These are phyloP conservation scores for Acorus calamus DNA, from an alignment of 106 monocot genomes.

Conservation along the genomic window DNA sequence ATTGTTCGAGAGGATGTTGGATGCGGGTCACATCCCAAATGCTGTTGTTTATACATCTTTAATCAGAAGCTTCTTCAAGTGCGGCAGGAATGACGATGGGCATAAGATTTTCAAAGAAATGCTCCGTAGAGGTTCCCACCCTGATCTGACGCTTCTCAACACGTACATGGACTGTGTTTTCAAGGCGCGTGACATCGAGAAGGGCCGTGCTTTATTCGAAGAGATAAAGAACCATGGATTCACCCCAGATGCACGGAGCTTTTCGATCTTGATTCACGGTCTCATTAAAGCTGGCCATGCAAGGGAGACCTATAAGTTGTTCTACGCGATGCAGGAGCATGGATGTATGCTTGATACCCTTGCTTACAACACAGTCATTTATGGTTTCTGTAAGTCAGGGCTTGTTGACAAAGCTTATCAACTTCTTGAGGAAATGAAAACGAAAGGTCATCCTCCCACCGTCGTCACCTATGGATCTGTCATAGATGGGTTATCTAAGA, in stretches of 20 bases:
- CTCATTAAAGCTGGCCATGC: conserved; percentile 76
- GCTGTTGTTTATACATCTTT: conserved; percentile 82
- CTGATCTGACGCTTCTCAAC: conserved; percentile 86
- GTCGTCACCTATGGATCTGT: conserved; percentile 88
- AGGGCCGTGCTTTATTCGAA: conserved; percentile 58
- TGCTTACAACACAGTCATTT: conserved; percentile 83
- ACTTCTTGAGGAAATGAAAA: conserved; percentile 97
- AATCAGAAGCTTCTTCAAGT: conserved; percentile 70
- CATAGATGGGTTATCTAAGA: conserved; percentile 88
- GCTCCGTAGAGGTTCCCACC: conserved; percentile 49
- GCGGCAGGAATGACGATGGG: conserved; percentile 89
- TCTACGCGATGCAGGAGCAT: conserved; percentile 81
- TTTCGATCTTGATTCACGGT: conserved; percentile 77
- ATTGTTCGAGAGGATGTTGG: conserved; percentile 86
- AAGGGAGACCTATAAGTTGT: conserved; percentile 69
- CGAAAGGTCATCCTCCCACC: conserved; percentile 50
- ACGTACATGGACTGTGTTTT: conserved; percentile 97
- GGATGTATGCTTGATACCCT: conserved; percentile 67
- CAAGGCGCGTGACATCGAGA: conserved; percentile 74
- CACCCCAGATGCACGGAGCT: conserved; percentile 65
- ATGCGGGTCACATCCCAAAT: conserved; percentile 73
- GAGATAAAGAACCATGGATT: conserved; percentile 70
- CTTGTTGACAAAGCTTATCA: conserved; percentile 93
- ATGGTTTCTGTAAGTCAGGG: conserved; percentile 95
- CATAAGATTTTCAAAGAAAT: conserved; percentile 95